A percentile compares a stretch with the other conserved stretches of the same genome.
phyloP scores from a whole-genome alignment of 2,329 filamentous ascomycete genomes.

The Diplodia corticola region DNA sequence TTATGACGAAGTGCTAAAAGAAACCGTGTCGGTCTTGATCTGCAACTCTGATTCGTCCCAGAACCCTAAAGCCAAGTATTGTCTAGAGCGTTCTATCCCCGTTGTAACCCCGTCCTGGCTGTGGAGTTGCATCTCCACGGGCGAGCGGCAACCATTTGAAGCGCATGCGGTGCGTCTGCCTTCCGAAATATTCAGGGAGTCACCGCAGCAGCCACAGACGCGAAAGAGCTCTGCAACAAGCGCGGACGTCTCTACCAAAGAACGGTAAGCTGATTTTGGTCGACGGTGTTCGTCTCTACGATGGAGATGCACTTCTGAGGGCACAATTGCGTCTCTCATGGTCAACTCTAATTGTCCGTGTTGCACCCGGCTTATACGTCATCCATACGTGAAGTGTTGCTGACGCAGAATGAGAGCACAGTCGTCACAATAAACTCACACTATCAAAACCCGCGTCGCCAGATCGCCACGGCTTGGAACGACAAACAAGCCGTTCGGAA shows the following conservation, averaged over 20 bases:
- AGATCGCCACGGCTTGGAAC: not conserved
- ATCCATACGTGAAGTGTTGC: not conserved
- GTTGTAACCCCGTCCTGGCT: slow-evolving; percentile 84
- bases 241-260: not conserved
- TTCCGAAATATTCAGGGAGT: slow-evolving; percentile 22
- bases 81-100: slow-evolving; percentile 72
- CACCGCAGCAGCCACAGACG: not conserved
- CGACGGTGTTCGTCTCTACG: not conserved
- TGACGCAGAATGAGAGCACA: slow-evolving; percentile 2
- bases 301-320: not conserved
- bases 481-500: not conserved
- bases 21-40: slow-evolving; percentile 74
- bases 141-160: slow-evolving; percentile 13
- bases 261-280: slow-evolving; percentile 17
- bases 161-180: slow-evolving; percentile 27
- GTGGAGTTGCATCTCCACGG: slow-evolving; percentile 59
- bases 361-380: not conserved
- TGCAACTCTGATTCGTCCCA: slow-evolving; percentile 61
- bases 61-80: slow-evolving; percentile 77
- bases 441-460: slow-evolving; percentile 7
- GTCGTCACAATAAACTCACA: slow-evolving; percentile 13
- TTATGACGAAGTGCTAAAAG: slow-evolving; percentile 76
- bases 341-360: slow-evolving; percentile 6
- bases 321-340: not conserved
- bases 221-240: not conserved